Evolutionary conservation across 164 flowering plant species (phyloP).

Genomic region (Amborella trichopoda): DNA sequence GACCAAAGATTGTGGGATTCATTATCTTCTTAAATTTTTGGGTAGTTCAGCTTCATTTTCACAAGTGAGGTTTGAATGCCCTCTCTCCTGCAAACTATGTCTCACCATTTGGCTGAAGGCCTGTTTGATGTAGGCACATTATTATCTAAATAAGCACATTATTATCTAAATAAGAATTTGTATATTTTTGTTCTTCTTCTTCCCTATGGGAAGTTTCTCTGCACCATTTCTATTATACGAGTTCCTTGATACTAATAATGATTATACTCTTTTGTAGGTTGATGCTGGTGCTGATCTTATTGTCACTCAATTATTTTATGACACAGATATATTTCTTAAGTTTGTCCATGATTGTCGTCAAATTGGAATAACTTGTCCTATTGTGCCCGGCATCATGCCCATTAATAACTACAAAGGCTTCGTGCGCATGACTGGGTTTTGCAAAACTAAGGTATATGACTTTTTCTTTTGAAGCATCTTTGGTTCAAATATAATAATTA

Average conservation of each 20-base stretch:
- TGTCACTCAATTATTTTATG: conserved; percentile 90
- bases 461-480: too few species aligned
- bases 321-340: conserved; percentile 82
- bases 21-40: too few species aligned
- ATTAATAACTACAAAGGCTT: conserved; percentile 93
- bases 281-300: conserved; percentile 99
- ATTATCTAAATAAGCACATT: too few species aligned
- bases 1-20: too few species aligned
- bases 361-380: conserved; percentile 90
- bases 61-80: too few species aligned
- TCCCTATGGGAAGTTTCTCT: background rate
- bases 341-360: conserved; percentile 93
- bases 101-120: too few species aligned
- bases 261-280: conserved; percentile 39
- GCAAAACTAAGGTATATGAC: conserved; percentile 95
- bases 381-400: conserved; percentile 99
- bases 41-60: too few species aligned
- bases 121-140: too few species aligned
- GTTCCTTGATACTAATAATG: background rate
- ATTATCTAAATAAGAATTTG: too few species aligned
- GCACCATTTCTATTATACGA: conserved; percentile 1
- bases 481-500: too few species aligned
- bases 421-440: conserved; percentile 88
- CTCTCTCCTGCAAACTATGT: too few species aligned
- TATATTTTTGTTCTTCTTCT: background rate